Percentiles rank a stretch among this genome's conserved stretches.
Conservation (phyloP, 2,329 filamentous ascomycete species). For the Hymenoscyphus albidus region DNA sequence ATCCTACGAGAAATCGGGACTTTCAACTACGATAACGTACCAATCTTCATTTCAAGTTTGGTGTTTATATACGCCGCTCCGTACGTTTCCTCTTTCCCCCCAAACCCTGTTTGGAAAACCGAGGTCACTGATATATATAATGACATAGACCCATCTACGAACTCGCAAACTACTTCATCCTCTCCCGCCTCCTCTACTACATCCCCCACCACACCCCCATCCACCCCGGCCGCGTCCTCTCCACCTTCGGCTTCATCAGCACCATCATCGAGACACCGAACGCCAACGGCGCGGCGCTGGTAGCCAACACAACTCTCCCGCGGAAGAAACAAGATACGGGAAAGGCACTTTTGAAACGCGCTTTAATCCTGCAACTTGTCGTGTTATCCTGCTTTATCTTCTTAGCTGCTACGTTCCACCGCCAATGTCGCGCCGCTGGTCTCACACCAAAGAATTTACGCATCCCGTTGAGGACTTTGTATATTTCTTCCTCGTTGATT, state of each 20-base stretch:
- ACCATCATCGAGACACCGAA: slow-evolving; percentile 46
- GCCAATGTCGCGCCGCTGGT: slow-evolving; percentile 39
- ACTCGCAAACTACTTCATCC: slow-evolving; percentile 58
- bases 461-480: slow-evolving; percentile 45
- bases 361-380: slow-evolving; percentile 52
- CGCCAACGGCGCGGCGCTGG: slow-evolving; percentile 46
- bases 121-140: too few species aligned
- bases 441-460: slow-evolving; percentile 26
- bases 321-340: slow-evolving; percentile 40
- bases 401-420: slow-evolving; percentile 48
- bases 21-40: slow-evolving; percentile 45
- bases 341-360: slow-evolving; percentile 46
- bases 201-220: slow-evolving; percentile 55
- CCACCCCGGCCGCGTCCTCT: slow-evolving; percentile 43
- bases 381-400: slow-evolving; percentile 48
- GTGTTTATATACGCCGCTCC: slow-evolving; percentile 32
- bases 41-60: slow-evolving; percentile 44
- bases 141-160: slow-evolving; percentile 52
- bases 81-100: slow-evolving; percentile 18
- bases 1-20: slow-evolving; percentile 50
- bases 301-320: slow-evolving; percentile 43
- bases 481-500: slow-evolving; percentile 47
- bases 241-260: slow-evolving; percentile 46
- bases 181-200: slow-evolving; percentile 58
- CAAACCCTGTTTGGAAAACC: too few species aligned